phyloP scores from a whole-genome alignment of 139 green algal species.

The Nannochloris sp. region DNA sequence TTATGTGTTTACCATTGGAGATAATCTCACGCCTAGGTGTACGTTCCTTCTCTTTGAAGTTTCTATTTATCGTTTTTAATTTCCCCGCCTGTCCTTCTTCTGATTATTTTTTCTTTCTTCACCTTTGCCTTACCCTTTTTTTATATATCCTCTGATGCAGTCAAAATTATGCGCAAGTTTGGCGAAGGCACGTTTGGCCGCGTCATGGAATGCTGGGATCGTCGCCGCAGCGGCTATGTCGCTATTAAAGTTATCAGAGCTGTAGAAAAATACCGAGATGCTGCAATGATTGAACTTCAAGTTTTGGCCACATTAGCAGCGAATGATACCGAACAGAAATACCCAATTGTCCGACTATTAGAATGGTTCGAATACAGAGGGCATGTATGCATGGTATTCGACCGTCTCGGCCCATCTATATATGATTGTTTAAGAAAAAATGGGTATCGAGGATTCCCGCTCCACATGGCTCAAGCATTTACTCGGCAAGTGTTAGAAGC shows the following conservation, averaged over 20 bases:
- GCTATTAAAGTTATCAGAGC: conserved; percentile 93
- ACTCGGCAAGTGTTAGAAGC: conserved; percentile 71
- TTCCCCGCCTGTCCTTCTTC: background rate
- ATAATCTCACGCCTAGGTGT: conserved; percentile 81
- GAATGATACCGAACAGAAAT: conserved; percentile 51
- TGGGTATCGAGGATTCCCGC: conserved; percentile 80
- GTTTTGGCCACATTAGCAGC: conserved; percentile 74
- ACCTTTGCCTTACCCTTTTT: background rate
- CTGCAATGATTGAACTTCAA: conserved; percentile 96
- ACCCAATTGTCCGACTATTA: conserved; percentile 73
- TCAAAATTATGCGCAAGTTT: conserved; percentile 91
- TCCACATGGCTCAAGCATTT: conserved; percentile 75
- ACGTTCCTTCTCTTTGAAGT: conserved; percentile 19
- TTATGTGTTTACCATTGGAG: conserved; percentile 69
- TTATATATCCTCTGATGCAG: conserved; percentile 33
- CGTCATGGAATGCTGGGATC: conserved; percentile 98
- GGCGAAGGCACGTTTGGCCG: conserved; percentile 91
- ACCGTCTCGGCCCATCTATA: conserved; percentile 85
- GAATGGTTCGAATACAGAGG: conserved; percentile 97
- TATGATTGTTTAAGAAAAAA: conserved; percentile 95
- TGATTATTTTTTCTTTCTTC: background rate
- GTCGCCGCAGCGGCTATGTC: conserved; percentile 69
- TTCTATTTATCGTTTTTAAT: background rate
- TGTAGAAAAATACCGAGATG: conserved; percentile 88
- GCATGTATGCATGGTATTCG: conserved; percentile 99